These are phyloP conservation scores for Marchantia paleacea DNA, from an alignment of 225 moss, liverwort and hornwort genomes.

Conservation along the genomic window DNA sequence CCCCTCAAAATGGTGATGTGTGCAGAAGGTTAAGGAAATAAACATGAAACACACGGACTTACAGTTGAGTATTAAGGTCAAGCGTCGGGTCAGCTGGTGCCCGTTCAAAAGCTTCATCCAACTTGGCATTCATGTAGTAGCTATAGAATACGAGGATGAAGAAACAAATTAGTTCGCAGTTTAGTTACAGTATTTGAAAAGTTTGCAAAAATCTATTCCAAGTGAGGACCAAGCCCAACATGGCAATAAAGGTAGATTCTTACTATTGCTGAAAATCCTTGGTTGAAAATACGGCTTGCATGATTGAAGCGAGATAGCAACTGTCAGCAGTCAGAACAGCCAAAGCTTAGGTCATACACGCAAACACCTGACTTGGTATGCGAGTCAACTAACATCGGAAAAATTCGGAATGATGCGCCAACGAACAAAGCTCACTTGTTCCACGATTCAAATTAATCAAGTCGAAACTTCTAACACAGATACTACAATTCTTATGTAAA, in stretches of 20 bases:
- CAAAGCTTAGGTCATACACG: constrained; percentile 1
- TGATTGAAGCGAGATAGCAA: constrained; percentile 94
- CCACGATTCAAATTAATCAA: neutral
- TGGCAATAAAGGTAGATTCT: constrained; percentile 20
- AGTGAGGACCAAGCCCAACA: neutral
- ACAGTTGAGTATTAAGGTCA: constrained; percentile 94
- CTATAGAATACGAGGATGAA: constrained; percentile 22
- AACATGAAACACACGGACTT: constrained; percentile 28
- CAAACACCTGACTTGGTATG: neutral
- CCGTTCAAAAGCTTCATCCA: constrained; percentile 82
- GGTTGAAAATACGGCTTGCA: constrained; percentile 94
- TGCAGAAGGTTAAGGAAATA: neutral
- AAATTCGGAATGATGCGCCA: neutral
- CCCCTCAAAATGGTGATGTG: too few relatives aligned
- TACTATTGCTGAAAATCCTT: constrained; percentile 84
- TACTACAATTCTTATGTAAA: too few relatives aligned
- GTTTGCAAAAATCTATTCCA: neutral
- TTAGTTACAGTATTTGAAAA: neutral
- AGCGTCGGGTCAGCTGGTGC: constrained; percentile 97
- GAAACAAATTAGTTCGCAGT: neutral
- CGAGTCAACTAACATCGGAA: neutral
- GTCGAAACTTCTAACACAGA: too few relatives aligned
- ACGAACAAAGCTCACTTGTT: neutral
- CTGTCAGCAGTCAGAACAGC: constrained; percentile 38
- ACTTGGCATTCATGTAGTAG: constrained; percentile 67